Percentiles rank a stretch among this genome's conserved stretches.
Conservation (phyloP, 2,329 filamentous ascomycete genomes). For the Aspergillus ruber region DNA sequence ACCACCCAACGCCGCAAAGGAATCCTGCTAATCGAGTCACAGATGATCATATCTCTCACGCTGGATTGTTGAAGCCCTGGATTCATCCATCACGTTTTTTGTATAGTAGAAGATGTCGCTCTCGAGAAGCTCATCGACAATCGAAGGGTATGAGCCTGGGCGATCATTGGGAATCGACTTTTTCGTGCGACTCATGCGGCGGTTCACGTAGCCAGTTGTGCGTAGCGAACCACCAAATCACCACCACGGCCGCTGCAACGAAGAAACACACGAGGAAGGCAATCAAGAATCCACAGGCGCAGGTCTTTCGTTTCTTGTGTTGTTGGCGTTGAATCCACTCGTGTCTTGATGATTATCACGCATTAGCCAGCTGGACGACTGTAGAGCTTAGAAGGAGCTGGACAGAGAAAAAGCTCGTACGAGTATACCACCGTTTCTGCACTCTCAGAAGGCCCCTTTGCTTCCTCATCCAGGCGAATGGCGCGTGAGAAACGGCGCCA, state of each 20-base stretch:
- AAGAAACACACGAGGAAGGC: conserved; percentile 27
- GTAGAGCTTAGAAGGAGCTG: not conserved
- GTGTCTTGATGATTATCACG: conserved; percentile 33
- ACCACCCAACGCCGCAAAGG: not conserved
- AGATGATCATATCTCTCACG: no score
- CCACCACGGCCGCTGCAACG: conserved; percentile 39
- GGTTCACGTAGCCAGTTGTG: conserved; percentile 26
- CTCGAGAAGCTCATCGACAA: no score
- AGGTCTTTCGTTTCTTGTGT: conserved; percentile 43
- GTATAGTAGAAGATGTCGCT: no score
- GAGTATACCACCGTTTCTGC: conserved; percentile 16
- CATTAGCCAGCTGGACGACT: conserved; percentile 1
- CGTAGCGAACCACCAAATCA: conserved; percentile 39
- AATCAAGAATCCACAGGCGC: conserved; percentile 37
- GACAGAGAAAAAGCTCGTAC: conserved; percentile 8
- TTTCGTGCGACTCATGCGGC: no score
- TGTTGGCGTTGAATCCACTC: conserved; percentile 50
- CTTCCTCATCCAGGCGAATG: conserved; percentile 51
- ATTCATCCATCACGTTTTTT: no score
- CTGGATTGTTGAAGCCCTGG: no score
- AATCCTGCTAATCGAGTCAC: not conserved
- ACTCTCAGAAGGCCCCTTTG: conserved; percentile 15
- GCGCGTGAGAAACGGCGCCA: conserved; percentile 56
- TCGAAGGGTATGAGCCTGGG: no score
- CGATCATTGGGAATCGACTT: no score